Evolutionary conservation across 805 yeast species (phyloP).

Genomic region (Ogataea pini): DNA sequence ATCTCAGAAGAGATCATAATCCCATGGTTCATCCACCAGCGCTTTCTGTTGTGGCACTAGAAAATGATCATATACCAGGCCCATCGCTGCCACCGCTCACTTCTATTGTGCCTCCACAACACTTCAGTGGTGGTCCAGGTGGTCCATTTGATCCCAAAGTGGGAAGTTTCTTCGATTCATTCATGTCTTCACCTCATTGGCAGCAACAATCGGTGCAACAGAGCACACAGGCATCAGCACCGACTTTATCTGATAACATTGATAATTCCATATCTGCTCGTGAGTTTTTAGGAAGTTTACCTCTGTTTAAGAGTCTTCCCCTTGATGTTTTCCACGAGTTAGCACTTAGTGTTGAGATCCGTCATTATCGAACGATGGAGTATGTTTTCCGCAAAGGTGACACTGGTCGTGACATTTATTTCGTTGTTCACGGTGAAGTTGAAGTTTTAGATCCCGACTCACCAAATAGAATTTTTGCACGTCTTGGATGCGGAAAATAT

Average conservation of each 20-base stretch:
- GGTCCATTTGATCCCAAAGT: background rate
- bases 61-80: conserved; percentile 40
- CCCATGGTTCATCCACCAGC: conserved; percentile 2
- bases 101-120: conserved; percentile 3
- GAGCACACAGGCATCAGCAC: too few relatives aligned
- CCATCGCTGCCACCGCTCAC: conserved; percentile 40
- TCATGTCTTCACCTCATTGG: too few relatives aligned
- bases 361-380: conserved; percentile 54
- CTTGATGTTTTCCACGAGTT: conserved; percentile 60
- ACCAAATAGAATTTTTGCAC: conserved; percentile 47
- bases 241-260: conserved; percentile 38
- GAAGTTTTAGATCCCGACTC: conserved; percentile 54
- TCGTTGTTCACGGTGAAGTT: conserved; percentile 67
- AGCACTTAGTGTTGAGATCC: conserved; percentile 63
- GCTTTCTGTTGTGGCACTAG: conserved; percentile 34
- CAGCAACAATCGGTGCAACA: too few relatives aligned
- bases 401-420: conserved; percentile 62
- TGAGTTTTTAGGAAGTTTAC: conserved; percentile 56
- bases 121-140: too few relatives aligned
- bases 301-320: conserved; percentile 60
- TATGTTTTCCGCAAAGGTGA: conserved; percentile 62
- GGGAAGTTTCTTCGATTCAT: too few relatives aligned
- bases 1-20: conserved; percentile 12
- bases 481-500: conserved; percentile 62
- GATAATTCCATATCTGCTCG: conserved; percentile 56